A percentile compares a stretch with the other conserved stretches of the same genome.
Conservation (phyloP, 148 eudicot species). For the Camellia granthamiana region DNA sequence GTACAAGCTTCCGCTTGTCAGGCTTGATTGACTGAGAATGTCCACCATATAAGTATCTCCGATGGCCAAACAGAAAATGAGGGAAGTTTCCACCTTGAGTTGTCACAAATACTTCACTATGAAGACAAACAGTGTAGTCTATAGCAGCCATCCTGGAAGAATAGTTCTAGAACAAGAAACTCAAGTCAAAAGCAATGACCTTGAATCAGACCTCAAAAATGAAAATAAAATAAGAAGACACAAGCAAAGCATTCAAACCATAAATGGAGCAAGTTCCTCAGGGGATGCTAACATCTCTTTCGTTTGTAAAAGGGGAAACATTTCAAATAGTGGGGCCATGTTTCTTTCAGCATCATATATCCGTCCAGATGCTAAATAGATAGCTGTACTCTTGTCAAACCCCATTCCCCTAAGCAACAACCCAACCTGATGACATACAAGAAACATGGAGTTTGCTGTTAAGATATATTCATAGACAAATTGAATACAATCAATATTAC, state of each 20-base stretch:
- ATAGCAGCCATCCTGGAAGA: conserved; percentile 98
- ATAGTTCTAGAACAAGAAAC: conserved; percentile 56
- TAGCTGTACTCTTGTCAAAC: conserved; percentile 74
- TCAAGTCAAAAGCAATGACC: conserved; percentile 17
- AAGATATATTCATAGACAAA: background rate
- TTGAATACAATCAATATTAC: conserved; percentile 9
- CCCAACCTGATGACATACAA: conserved; percentile 65
- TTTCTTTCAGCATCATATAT: conserved; percentile 88
- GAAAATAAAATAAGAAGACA: background rate
- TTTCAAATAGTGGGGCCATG: conserved; percentile 87
- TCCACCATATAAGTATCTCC: conserved; percentile 88
- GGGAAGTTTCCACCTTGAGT: conserved; percentile 99
- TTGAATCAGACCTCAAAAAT: conserved; percentile 11
- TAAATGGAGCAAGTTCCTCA: conserved; percentile 77
- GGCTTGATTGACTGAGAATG: conserved; percentile 92
- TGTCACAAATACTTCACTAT: conserved; percentile 95
- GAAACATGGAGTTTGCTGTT: background rate
- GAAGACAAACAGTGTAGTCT: conserved; percentile 97
- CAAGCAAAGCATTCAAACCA: conserved; percentile 38
- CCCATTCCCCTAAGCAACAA: conserved; percentile 99
- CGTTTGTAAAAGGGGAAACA: conserved; percentile 95
- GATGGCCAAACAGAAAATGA: conserved; percentile 86
- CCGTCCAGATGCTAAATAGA: conserved; percentile 90
- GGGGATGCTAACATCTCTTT: conserved; percentile 84
- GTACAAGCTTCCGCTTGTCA: conserved; percentile 89